Evolutionary conservation across 2,329 filamentous ascomycete genomes (phyloP).

Genomic region (Colletotrichum cuscutae): DNA sequence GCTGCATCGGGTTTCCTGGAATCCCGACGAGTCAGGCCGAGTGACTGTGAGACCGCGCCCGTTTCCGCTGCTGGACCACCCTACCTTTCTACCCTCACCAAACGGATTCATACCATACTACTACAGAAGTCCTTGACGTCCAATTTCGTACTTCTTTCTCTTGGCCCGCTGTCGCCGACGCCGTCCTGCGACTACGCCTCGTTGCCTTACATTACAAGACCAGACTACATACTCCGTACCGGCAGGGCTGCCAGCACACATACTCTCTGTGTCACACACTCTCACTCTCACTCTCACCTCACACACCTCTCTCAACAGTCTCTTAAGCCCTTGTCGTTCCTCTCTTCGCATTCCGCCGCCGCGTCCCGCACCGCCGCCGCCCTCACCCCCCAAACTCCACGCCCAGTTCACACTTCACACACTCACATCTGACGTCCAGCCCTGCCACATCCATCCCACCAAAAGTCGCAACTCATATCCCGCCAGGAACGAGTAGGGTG

Average conservation of each 20-base stretch:
- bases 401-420: background rate
- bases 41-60: slow-evolving; percentile 12
- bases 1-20: slow-evolving; percentile 20
- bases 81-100: background rate
- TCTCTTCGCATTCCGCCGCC: background rate
- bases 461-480: background rate
- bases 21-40: slow-evolving; percentile 25
- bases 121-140: background rate
- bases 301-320: background rate
- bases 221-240: background rate
- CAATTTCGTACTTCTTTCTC: slow-evolving; percentile 16
- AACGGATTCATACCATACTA: background rate
- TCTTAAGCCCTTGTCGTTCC: background rate
- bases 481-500: slow-evolving; percentile 1
- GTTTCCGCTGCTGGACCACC: slow-evolving; percentile 2
- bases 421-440: background rate
- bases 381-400: background rate
- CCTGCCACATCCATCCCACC: slow-evolving; percentile 1
- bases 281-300: no score
- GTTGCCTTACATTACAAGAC: slow-evolving; percentile 1
- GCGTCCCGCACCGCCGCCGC: background rate
- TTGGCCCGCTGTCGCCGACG: slow-evolving; percentile 6
- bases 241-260: no score
- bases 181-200: background rate
- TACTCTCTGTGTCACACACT: no score